Evolutionary conservation across 768 basidiomycete species (phyloP).

Genomic region (Kwoniella sp.): DNA sequence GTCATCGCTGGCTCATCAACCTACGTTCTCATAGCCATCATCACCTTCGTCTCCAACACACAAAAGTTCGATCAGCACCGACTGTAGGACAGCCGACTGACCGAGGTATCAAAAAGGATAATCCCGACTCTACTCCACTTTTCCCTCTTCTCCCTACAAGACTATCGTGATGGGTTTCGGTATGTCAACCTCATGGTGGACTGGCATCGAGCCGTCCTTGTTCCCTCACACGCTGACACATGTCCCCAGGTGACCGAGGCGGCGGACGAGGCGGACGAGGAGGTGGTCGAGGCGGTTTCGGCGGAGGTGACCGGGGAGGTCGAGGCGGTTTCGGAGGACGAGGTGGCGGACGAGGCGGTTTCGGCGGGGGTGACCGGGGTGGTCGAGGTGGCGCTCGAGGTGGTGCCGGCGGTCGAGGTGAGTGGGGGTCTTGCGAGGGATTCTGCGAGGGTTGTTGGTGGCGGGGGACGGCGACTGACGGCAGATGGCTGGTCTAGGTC

Average conservation of each 20-base stretch:
- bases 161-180: conserved; percentile 45
- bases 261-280: conserved; percentile 30
- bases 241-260: conserved; percentile 20
- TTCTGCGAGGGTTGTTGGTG: too few species aligned
- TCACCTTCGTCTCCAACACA: not conserved
- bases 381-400: conserved; percentile 26
- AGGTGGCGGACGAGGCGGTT: conserved; percentile 28
- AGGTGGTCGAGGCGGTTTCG: conserved; percentile 22
- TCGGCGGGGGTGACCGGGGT: conserved; percentile 24
- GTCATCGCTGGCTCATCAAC: too few species aligned
- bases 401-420: conserved; percentile 47
- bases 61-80: not conserved
- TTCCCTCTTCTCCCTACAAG: not conserved
- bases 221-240: not conserved
- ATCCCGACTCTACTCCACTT: not conserved
- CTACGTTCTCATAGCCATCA: not conserved
- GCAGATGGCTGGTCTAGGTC: too few species aligned
- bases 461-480: too few species aligned
- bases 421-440: not conserved
- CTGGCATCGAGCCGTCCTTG: not conserved
- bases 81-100: conserved; percentile 11
- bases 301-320: conserved; percentile 31
- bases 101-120: not conserved
- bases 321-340: conserved; percentile 32
- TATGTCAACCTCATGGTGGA: conserved; percentile 5